phyloP scores from a whole-genome alignment of 75 land plant genomes.

The Picea glauca region DNA sequence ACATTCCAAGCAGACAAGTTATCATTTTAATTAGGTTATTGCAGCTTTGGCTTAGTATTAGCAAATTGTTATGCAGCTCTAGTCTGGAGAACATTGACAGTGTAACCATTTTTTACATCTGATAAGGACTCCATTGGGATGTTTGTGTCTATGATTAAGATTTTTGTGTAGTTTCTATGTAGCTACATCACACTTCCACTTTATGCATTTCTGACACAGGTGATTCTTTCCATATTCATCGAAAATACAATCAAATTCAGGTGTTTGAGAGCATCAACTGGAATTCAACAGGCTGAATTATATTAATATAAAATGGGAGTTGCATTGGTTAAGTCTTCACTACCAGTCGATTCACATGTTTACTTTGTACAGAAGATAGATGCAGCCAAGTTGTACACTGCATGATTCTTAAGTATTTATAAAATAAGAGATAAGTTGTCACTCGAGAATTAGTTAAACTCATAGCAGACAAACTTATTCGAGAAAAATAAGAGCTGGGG shows the following conservation, averaged over 20 bases:
- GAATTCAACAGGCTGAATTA: not conserved
- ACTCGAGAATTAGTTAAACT: not conserved
- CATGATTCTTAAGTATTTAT: not conserved
- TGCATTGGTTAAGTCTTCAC: not conserved
- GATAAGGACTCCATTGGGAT: not conserved
- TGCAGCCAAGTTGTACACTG: not conserved
- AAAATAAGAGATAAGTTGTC: too few species aligned
- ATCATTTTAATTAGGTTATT: not conserved
- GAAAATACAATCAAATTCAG: not conserved
- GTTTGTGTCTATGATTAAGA: not conserved
- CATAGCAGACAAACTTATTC: too few species aligned
- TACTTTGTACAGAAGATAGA: not conserved
- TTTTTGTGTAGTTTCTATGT: constrained; percentile 39
- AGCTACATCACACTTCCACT: constrained; percentile 69
- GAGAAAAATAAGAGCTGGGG: too few species aligned
- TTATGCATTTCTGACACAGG: constrained; percentile 69
- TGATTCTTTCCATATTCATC: not conserved
- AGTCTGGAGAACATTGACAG: not conserved
- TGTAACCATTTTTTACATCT: too few species aligned
- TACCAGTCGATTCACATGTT: not conserved
- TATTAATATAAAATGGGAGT: not conserved
- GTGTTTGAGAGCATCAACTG: not conserved
- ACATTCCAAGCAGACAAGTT: not conserved
- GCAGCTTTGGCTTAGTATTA: not conserved
- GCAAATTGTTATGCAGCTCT: not conserved